These are phyloP conservation scores for Colletotrichum sidae DNA, from an alignment of 2,329 filamentous ascomycete species.

Conservation along the genomic window DNA sequence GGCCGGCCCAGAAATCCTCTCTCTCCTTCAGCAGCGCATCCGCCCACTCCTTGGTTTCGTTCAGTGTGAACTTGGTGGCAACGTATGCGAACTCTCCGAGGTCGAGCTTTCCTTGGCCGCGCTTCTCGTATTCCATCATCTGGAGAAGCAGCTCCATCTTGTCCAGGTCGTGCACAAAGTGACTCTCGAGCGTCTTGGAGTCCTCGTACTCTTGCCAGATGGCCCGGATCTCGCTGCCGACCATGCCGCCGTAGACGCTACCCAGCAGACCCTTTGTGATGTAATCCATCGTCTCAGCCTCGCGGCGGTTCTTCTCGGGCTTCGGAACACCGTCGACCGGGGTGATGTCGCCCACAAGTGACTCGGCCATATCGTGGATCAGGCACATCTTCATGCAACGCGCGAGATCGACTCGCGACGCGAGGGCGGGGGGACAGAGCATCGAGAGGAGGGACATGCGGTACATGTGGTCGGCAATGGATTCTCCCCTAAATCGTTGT, in stretches of 20 bases:
- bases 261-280: conserved; percentile 80
- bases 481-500: conserved; percentile 74
- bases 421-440: conserved; percentile 83
- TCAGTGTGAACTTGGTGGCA: conserved; percentile 75
- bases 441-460: conserved; percentile 98
- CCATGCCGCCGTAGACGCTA: conserved; percentile 75
- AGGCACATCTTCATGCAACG: conserved; percentile 96
- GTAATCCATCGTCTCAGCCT: conserved; percentile 92
- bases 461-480: conserved; percentile 99
- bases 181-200: conserved; percentile 81
- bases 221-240: conserved; percentile 77
- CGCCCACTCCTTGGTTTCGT: conserved; percentile 85
- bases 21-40: conserved; percentile 81
- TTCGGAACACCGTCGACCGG: conserved; percentile 89
- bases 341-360: conserved; percentile 95
- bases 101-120: conserved; percentile 73
- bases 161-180: conserved; percentile 96
- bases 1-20: conserved; percentile 74
- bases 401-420: conserved; percentile 77
- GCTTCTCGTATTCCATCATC: conserved; percentile 95
- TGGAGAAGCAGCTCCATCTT: conserved; percentile 96
- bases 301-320: conserved; percentile 87
- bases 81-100: conserved; percentile 90
- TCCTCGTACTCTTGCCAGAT: conserved; percentile 98
- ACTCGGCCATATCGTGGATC: conserved; percentile 97